Evolutionary conservation across 495 filamentous ascomycete species (phyloP).

Genomic region (Xylaria palmicola): DNA sequence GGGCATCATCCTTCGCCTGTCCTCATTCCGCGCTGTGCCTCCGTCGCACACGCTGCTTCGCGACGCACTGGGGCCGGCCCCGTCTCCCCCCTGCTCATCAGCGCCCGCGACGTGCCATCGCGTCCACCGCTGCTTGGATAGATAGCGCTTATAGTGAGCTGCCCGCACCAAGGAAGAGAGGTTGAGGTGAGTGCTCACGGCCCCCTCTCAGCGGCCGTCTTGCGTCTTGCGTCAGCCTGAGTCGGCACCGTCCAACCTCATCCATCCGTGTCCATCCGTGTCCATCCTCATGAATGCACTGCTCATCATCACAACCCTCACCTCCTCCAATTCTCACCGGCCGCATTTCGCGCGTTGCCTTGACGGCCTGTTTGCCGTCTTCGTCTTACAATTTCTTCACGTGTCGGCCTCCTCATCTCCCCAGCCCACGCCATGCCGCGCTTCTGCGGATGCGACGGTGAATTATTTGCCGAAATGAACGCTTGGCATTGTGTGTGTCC

Average conservation of each 20-base stretch:
- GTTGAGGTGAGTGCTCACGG: conserved; percentile 6
- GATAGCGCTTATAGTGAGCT: not conserved
- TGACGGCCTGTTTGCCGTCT: not conserved
- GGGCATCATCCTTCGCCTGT: too few relatives aligned
- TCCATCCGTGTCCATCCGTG: not conserved
- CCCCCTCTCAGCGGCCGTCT: not conserved
- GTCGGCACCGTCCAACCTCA: not conserved
- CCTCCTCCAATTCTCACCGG: not conserved
- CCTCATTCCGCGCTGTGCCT: not conserved
- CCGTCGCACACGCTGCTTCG: not conserved
- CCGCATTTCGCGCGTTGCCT: not conserved
- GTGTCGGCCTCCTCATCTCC: not conserved
- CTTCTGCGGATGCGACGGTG: conserved; percentile 10
- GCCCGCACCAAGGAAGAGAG: too few relatives aligned
- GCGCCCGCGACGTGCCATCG: not conserved
- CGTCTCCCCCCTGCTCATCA: not conserved
- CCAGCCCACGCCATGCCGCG: not conserved
- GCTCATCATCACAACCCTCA: too few relatives aligned
- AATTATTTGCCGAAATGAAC: conserved; percentile 10
- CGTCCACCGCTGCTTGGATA: too few relatives aligned
- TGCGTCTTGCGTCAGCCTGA: not conserved
- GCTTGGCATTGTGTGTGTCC: conserved; percentile 6
- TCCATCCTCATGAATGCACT: not conserved
- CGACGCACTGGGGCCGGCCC: not conserved
- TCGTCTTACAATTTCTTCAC: conserved; percentile 1